phyloP scores from a whole-genome alignment of 2,329 filamentous ascomycete genomes.

The Fusarium chlamydosporum region DNA sequence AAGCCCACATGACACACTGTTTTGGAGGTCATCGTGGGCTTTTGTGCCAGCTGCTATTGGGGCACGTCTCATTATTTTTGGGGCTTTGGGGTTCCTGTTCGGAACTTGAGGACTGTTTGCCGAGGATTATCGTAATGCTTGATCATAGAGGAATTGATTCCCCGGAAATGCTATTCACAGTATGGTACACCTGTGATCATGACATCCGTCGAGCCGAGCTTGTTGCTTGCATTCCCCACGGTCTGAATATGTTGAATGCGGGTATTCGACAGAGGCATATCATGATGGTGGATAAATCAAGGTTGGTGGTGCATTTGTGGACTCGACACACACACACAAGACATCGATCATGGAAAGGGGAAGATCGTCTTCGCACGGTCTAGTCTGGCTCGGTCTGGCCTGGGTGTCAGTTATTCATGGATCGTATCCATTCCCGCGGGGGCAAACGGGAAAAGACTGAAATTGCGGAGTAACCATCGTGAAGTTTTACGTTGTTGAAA shows the following conservation, averaged over 20 bases:
- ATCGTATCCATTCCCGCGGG: conserved; percentile 23
- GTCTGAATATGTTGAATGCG: conserved; percentile 19
- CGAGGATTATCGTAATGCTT: conserved; percentile 41
- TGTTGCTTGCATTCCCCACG: conserved; percentile 38
- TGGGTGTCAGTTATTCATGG: conserved; percentile 15
- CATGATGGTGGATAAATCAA: conserved; percentile 11
- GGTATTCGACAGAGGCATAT: conserved; percentile 1
- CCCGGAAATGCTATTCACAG: conserved; percentile 35
- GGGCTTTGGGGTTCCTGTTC: conserved; percentile 37
- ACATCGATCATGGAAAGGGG: conserved; percentile 24
- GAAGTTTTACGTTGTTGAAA: conserved; percentile 47
- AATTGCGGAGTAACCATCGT: conserved; percentile 50
- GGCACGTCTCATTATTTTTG: conserved; percentile 37
- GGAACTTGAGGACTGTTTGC: conserved; percentile 43
- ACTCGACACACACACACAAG: conserved; percentile 16
- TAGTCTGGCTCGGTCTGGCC: conserved; percentile 19
- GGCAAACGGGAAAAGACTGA: conserved; percentile 38
- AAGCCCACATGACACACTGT: conserved; percentile 41
- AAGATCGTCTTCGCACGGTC: conserved; percentile 43
- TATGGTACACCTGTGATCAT: neutral
- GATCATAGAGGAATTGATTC: conserved; percentile 35
- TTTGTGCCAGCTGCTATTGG: conserved; percentile 38
- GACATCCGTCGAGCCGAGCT: conserved; percentile 34
- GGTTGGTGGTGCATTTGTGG: conserved; percentile 21
- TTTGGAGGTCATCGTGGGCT: conserved; percentile 41